These are phyloP conservation scores for Cyberlindnera galapagoensis DNA, from an alignment of 805 yeast species.

Conservation along the genomic window DNA sequence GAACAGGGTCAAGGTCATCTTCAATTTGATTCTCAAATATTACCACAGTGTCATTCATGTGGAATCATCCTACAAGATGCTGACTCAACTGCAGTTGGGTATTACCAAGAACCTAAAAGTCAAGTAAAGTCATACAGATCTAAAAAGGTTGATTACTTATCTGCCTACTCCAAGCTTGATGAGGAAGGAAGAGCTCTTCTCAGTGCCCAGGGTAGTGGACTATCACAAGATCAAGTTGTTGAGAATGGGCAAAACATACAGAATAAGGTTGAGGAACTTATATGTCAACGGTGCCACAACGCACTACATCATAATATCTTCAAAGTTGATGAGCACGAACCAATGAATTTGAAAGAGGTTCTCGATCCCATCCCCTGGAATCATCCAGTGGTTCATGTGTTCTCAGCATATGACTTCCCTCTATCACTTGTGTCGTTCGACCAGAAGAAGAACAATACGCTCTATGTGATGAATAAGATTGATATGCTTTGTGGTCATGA, in stretches of 20 bases:
- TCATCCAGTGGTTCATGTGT: constrained; percentile 49
- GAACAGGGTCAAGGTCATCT: neutral
- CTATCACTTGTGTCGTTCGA: constrained; percentile 26
- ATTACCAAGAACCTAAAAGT: constrained; percentile 27
- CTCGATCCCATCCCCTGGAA: constrained; percentile 31
- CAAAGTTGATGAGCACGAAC: constrained; percentile 28
- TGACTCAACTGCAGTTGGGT: constrained; percentile 37
- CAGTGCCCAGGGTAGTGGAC: constrained; percentile 2
- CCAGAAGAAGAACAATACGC: constrained; percentile 20
- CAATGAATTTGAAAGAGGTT: constrained; percentile 26
- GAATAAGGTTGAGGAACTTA: constrained; percentile 5
- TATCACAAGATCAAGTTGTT: neutral
- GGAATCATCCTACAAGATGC: constrained; percentile 45
- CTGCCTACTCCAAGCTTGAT: constrained; percentile 19
- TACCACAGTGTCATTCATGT: constrained; percentile 46
- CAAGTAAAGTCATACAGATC: constrained; percentile 7
- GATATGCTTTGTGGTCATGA: constrained; percentile 37
- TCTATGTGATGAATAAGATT: constrained; percentile 31
- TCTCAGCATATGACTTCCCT: constrained; percentile 72
- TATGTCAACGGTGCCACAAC: constrained; percentile 54
- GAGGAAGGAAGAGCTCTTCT: constrained; percentile 18
- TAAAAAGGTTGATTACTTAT: constrained; percentile 13
- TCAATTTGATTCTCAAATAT: neutral
- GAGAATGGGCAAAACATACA: neutral
- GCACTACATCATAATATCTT: constrained; percentile 39